These are phyloP conservation scores for Thalassiosira profunda DNA, from an alignment of 108 stramenopile species.

Conservation along the genomic window DNA sequence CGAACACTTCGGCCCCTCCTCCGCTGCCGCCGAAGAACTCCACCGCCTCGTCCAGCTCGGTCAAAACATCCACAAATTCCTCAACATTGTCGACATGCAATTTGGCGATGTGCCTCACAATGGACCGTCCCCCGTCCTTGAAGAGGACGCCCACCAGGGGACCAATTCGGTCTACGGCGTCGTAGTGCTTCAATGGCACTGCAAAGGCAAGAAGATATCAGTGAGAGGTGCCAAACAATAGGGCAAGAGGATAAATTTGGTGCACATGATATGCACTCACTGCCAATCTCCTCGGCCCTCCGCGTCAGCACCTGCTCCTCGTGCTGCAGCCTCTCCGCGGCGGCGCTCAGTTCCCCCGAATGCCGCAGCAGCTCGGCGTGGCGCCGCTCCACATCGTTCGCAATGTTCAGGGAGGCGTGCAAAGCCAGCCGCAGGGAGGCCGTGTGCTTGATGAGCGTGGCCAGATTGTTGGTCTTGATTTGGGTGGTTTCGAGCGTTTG, in stretches of 20 bases:
- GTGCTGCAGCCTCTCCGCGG: conserved; percentile 89
- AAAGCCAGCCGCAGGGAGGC: conserved; percentile 73
- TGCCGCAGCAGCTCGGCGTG: conserved; percentile 83
- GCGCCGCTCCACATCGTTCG: conserved; percentile 76
- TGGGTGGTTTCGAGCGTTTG: conserved; percentile 44
- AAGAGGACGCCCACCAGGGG: conserved; percentile 79
- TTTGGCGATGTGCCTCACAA: conserved; percentile 75
- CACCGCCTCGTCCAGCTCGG: conserved; percentile 82
- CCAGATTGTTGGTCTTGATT: conserved; percentile 52
- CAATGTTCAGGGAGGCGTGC: conserved; percentile 75
- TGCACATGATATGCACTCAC: too few relatives aligned
- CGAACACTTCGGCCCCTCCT: conserved; percentile 47
- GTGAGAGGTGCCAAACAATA: too few relatives aligned
- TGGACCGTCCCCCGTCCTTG: conserved; percentile 57
- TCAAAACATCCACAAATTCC: conserved; percentile 64
- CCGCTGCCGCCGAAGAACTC: conserved; percentile 74
- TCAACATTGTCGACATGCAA: conserved; percentile 79
- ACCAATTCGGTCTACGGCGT: conserved; percentile 86
- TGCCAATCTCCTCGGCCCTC: conserved; percentile 86
- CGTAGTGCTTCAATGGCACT: conserved; percentile 88
- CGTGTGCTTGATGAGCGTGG: conserved; percentile 62
- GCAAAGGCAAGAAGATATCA: too few relatives aligned
- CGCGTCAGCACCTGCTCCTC: conserved; percentile 69
- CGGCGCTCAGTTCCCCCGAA: conserved; percentile 85
- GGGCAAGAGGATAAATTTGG: too few relatives aligned